Percentiles rank a stretch among this genome's conserved stretches.
phyloP scores from a whole-genome alignment of 2,329 filamentous ascomycete species.

The Pyricularia sp. region DNA sequence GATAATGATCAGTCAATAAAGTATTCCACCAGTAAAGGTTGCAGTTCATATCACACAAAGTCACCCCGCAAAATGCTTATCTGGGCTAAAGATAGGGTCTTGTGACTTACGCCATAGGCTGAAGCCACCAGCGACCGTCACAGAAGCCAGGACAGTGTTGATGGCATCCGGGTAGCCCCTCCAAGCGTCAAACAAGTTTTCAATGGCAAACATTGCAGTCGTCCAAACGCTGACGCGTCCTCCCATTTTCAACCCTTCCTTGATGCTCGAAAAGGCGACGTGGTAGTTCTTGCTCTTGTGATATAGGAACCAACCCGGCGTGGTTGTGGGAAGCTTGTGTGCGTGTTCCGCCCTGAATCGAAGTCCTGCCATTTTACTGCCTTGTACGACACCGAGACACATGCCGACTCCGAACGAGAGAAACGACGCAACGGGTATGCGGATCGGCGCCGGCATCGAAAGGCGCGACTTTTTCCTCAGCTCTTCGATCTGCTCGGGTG shows the following conservation, averaged over 20 bases:
- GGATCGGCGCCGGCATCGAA: slow-evolving; percentile 54
- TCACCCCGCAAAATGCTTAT: neutral
- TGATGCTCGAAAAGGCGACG: slow-evolving; percentile 65
- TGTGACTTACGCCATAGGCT: slow-evolving; percentile 67
- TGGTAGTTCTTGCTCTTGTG: slow-evolving; percentile 97
- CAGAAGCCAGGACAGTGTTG: slow-evolving; percentile 72
- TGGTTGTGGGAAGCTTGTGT: slow-evolving; percentile 76
- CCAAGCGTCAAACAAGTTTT: slow-evolving; percentile 75
- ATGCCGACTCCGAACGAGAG: slow-evolving; percentile 61
- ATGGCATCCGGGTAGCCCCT: slow-evolving; percentile 63
- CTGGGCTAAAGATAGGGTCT: neutral
- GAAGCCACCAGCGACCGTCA: slow-evolving; percentile 79
- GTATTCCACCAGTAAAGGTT: neutral
- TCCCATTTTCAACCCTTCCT: slow-evolving; percentile 71
- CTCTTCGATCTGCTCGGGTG: slow-evolving; percentile 21
- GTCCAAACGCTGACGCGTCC: slow-evolving; percentile 62
- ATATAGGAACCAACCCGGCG: slow-evolving; percentile 94
- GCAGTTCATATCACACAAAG: neutral
- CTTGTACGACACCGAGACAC: slow-evolving; percentile 61
- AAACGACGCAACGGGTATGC: slow-evolving; percentile 55
- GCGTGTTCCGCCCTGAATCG: slow-evolving; percentile 94
- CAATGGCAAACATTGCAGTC: slow-evolving; percentile 67
- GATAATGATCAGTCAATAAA: slow-evolving; percentile 3
- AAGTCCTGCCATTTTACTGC: slow-evolving; percentile 63
- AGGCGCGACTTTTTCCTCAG: slow-evolving; percentile 35